Evolutionary conservation across 768 basidiomycete species (phyloP).

Genomic region (Rhizopogon rudus): DNA sequence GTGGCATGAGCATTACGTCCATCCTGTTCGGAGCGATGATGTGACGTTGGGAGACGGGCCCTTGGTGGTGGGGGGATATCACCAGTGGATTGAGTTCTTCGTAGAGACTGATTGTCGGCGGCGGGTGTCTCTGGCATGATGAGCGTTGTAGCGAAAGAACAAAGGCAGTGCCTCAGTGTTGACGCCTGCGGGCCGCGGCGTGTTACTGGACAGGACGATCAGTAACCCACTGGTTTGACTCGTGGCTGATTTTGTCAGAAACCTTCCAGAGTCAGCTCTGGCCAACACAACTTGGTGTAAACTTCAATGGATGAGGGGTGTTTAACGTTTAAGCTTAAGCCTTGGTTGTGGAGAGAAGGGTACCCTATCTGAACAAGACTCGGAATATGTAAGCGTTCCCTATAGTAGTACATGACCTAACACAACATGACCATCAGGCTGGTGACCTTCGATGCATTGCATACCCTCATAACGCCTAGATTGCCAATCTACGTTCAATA

Average conservation of each 20-base stretch:
- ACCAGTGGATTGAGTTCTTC: constrained; percentile 31
- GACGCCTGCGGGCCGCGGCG: constrained; percentile 21
- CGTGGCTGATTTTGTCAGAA: neutral
- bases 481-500: constrained; percentile 60
- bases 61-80: constrained; percentile 25
- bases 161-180: constrained; percentile 14
- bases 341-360: neutral
- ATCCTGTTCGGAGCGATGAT: constrained; percentile 22
- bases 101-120: constrained; percentile 27
- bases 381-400: neutral
- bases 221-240: constrained; percentile 8
- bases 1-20: constrained; percentile 10
- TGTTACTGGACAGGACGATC: constrained; percentile 14
- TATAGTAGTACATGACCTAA: neutral
- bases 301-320: neutral
- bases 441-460: constrained; percentile 75
- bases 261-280: neutral
- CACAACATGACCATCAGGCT: constrained; percentile 39
- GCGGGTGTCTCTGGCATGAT: constrained; percentile 22
- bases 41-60: constrained; percentile 24
- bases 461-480: constrained; percentile 70
- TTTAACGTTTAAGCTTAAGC: neutral
- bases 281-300: neutral
- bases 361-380: too few relatives aligned
- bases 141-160: constrained; percentile 16